Percentiles rank a stretch among this genome's conserved stretches.
phyloP scores from a whole-genome alignment of 257 asterid genomes.

The Ajuga chamaepitys region DNA sequence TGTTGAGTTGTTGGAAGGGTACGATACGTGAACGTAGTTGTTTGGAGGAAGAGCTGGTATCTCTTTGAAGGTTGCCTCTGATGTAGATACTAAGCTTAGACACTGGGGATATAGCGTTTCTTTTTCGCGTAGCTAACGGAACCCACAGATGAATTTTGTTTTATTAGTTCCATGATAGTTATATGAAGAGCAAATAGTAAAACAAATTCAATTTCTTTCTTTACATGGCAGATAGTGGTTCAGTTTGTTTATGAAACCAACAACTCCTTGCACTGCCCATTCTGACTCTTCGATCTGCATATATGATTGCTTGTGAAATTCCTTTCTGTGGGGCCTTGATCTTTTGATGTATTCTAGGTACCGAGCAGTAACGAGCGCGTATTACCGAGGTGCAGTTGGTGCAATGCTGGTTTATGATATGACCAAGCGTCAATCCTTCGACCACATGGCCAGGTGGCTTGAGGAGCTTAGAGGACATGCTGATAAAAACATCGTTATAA shows the following conservation, averaged over 20 bases:
- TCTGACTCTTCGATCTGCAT: not conserved
- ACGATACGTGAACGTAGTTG: not conserved
- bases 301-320: not conserved
- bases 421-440: constrained; percentile 81
- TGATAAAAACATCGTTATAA: constrained; percentile 79
- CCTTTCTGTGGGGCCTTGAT: not conserved
- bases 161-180: not conserved
- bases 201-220: not conserved
- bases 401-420: constrained; percentile 84
- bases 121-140: not conserved
- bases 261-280: not conserved
- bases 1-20: not conserved
- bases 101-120: not conserved
- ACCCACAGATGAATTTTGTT: not conserved
- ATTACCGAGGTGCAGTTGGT: constrained; percentile 91
- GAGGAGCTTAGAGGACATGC: constrained; percentile 85
- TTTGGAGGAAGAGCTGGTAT: not conserved
- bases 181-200: not conserved
- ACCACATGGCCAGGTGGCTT: constrained; percentile 87
- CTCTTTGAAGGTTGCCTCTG: not conserved
- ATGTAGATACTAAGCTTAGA: not conserved
- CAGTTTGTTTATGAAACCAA: not conserved
- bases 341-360: constrained; percentile 35
- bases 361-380: constrained; percentile 87
- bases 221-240: not conserved